Evolutionary conservation across 495 filamentous ascomycete species (phyloP), one percentile per base, ranked within the genome.

Genomic region (Hypoxylon subgilvum): DNA sequence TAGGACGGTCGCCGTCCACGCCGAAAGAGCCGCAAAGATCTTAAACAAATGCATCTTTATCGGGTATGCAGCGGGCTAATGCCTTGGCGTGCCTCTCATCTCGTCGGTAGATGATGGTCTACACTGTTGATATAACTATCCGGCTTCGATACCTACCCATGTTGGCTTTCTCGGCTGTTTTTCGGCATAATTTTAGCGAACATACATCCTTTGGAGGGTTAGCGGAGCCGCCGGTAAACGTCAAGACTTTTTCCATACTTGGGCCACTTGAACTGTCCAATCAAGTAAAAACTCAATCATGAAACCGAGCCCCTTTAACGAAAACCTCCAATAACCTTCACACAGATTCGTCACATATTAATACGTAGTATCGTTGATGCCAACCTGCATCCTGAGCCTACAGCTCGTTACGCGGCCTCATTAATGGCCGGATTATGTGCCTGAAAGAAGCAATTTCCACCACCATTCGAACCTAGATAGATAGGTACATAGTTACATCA

Each of bases 1-100:
- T 17, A 68, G 59, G 25, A 57, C 55, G 7, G 63, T 54, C 28
- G 61, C 51, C 10, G 45, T 52, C 30, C 57, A 68, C 10, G 57
- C 56, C 13, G 52, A 35, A 51, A 68, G 57, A 51, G 52, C 53
- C 30, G 50, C 48, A 48, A 47, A 59, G 18, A 23, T 43, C 50
- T 46, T 55, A 27, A 46, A 31, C 10, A 32, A 47, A 32, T 16
- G 41, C 52, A 55, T 55, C 34, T 55, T 55, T n/a, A 22, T 39
- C 52, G 41, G 25, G 30, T 27, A 45, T 38, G 41, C 34, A 40
- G 32, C 16, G 35, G 6, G 13, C 23, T 31, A 40, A 16, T 31
- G 42, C 52, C 52, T 47, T 45, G 30, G 7, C 42, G 31, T 38
- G 23, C 30, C 14, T 38, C 32, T 40, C 31, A 39, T 46, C n/a